A percentile compares a stretch with the other conserved stretches of the same genome.
Conservation (phyloP, 345 rosid genomes). For the Gossypium rotundifolium region DNA sequence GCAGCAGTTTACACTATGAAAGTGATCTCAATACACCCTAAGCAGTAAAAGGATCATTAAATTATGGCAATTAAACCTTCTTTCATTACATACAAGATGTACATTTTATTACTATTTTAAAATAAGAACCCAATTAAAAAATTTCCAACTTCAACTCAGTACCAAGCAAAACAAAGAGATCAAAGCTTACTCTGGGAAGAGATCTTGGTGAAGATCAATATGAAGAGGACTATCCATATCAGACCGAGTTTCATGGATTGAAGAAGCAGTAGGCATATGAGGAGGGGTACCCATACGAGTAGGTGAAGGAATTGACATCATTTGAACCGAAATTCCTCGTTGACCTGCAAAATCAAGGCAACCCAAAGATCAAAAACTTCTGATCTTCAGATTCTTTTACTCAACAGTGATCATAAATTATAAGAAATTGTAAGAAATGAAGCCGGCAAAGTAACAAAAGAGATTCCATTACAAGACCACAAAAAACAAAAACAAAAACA, state of each 20-base stretch:
- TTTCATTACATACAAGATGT: neutral
- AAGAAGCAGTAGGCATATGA: neutral
- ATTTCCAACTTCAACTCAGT: neutral
- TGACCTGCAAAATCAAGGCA: neutral
- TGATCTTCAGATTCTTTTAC: neutral
- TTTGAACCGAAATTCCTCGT: neutral
- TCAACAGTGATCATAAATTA: too few relatives aligned
- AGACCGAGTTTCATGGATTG: neutral
- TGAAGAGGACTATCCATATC: neutral
- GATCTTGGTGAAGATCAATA: conserved; percentile 1
- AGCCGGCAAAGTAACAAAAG: too few relatives aligned
- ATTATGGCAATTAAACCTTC: neutral
- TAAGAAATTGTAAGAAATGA: too few relatives aligned
- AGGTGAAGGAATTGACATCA: conserved; percentile 14
- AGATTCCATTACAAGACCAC: too few relatives aligned
- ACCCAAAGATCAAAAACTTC: neutral
- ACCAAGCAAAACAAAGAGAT: neutral
- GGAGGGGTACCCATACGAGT: neutral
- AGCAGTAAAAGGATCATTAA: neutral
- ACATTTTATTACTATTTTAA: neutral
- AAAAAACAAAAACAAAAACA: too few relatives aligned
- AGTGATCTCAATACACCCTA: neutral
- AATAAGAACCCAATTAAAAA: neutral
- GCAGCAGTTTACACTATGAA: neutral
- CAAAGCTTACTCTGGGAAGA: conserved; percentile 14